Evolutionary conservation across 2,329 filamentous ascomycete species (phyloP).

Genomic region (Paraphaeosphaeria sporulosa): DNA sequence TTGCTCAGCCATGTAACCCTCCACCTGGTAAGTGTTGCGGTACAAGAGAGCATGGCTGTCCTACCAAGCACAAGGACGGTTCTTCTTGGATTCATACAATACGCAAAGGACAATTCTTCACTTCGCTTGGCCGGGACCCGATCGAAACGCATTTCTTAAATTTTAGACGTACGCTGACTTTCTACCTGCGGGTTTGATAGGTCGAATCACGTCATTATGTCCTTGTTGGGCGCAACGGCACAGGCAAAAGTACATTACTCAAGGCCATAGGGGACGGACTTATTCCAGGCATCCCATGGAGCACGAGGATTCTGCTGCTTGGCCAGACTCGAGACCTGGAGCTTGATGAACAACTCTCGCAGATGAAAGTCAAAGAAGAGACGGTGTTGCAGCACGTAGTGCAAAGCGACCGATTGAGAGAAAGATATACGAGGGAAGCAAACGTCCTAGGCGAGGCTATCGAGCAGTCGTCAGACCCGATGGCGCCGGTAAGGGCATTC

Average conservation of each 20-base stretch:
- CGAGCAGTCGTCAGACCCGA: constrained; percentile 62
- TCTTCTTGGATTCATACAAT: too few species aligned
- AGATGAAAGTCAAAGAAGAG: constrained; percentile 31
- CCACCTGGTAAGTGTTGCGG: constrained; percentile 58
- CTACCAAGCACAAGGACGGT: too few species aligned
- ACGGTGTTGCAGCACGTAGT: constrained; percentile 74
- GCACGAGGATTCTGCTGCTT: constrained; percentile 44
- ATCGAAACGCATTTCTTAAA: too few species aligned
- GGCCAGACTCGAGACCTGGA: constrained; percentile 40
- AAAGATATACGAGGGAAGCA: constrained; percentile 68
- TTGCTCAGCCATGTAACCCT: constrained; percentile 75
- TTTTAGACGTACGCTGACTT: too few species aligned
- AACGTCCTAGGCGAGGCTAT: constrained; percentile 68
- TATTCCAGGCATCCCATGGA: constrained; percentile 68
- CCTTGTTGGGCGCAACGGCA: constrained; percentile 80
- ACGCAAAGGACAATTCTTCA: too few species aligned
- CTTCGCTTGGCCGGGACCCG: too few species aligned
- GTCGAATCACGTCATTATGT: constrained; percentile 77
- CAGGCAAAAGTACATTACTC: constrained; percentile 81
- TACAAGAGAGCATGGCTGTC: too few species aligned
- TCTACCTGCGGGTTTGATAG: too few species aligned
- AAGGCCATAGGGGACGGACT: constrained; percentile 79
- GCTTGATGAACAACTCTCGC: constrained; percentile 44
- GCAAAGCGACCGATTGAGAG: constrained; percentile 56
- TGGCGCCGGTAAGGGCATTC: constrained; percentile 67